These are phyloP conservation scores for Cutaneotrichosporon cavernicola DNA, from an alignment of 1,284 basidiomycete genomes.

Conservation along the genomic window DNA sequence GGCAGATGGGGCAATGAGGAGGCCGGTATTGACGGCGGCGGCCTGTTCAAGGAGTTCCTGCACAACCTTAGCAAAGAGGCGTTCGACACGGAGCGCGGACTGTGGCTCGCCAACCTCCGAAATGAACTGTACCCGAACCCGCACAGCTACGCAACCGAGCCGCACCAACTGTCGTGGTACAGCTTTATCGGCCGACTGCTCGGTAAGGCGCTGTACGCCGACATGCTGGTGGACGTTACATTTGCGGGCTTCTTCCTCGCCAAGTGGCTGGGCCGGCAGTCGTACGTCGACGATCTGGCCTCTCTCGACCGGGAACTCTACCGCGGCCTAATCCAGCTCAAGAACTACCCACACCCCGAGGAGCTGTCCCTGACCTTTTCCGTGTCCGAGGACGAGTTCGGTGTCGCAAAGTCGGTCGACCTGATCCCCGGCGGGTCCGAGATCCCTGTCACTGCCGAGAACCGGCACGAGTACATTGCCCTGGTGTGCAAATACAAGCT, in stretches of 20 bases:
- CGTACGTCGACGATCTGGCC: conserved; percentile 82
- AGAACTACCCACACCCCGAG: conserved; percentile 85
- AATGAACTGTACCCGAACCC: conserved; percentile 96
- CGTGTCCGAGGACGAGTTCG: conserved; percentile 86
- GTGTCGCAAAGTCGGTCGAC: conserved; percentile 72
- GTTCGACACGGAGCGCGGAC: conserved; percentile 88
- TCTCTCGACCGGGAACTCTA: conserved; percentile 93
- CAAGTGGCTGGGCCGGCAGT: conserved; percentile 79
- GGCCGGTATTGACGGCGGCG: conserved; percentile 72
- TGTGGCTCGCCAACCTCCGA: conserved; percentile 86
- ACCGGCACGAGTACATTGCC: conserved; percentile 86
- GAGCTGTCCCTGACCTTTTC: conserved; percentile 93
- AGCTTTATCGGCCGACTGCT: conserved; percentile 82
- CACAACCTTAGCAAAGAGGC: conserved; percentile 90
- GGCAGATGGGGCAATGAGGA: conserved; percentile 40
- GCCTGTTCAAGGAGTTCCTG: conserved; percentile 97
- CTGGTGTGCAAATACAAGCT: conserved; percentile 85
- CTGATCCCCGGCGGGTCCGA: conserved; percentile 81
- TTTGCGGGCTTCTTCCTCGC: conserved; percentile 89
- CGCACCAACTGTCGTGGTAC: conserved; percentile 86
- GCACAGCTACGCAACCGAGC: conserved; percentile 78
- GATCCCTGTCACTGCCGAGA: conserved; percentile 83
- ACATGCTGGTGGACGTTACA: conserved; percentile 91
- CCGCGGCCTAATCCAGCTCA: conserved; percentile 75
- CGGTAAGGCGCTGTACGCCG: conserved; percentile 95